These are phyloP conservation scores for Schwanniomyces etchellsii DNA, from an alignment of 1,139 yeast genomes.

Conservation along the genomic window DNA sequence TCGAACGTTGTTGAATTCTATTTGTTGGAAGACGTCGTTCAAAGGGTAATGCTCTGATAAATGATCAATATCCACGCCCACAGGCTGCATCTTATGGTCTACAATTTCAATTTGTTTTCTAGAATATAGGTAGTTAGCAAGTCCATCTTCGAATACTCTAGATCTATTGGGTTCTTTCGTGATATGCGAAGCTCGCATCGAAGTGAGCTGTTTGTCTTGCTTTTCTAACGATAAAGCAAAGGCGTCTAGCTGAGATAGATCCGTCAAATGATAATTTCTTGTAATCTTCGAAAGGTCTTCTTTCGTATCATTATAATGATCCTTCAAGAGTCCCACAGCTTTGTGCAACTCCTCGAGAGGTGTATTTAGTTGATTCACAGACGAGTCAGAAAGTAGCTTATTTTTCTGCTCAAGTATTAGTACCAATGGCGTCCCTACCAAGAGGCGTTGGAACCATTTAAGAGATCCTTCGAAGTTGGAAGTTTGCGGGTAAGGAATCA, in stretches of 20 bases:
- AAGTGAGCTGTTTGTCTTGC: conserved; percentile 4
- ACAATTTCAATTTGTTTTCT: conserved; percentile 5
- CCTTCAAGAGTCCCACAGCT: conserved; percentile 10
- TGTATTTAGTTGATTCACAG: conserved; percentile 21
- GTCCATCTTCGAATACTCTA: conserved; percentile 10
- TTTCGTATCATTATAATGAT: conserved; percentile 2
- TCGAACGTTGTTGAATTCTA: conserved; percentile 5
- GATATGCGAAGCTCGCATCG: not conserved
- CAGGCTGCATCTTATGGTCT: conserved; percentile 3
- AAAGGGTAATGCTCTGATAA: conserved; percentile 6
- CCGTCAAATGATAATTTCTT: conserved; percentile 23
- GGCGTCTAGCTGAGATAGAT: conserved; percentile 22
- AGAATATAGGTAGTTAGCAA: conserved; percentile 6
- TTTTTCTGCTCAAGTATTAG: conserved; percentile 25
- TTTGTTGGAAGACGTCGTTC: conserved; percentile 1
- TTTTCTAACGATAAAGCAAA: conserved; percentile 22
- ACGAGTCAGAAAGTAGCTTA: conserved; percentile 22
- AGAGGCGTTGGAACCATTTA: conserved; percentile 24
- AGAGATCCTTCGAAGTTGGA: conserved; percentile 13
- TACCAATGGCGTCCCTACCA: conserved; percentile 27
- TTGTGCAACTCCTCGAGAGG: conserved; percentile 13
- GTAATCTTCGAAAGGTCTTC: conserved; percentile 3
- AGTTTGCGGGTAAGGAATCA: conserved; percentile 10
- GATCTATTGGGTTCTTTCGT: conserved; percentile 1
- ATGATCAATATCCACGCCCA: conserved; percentile 1